A percentile compares a stretch with the other conserved stretches of the same genome.
Evolutionary conservation across 2,329 filamentous ascomycete genomes (phyloP).

Genomic region (Pyricularia sp.): DNA sequence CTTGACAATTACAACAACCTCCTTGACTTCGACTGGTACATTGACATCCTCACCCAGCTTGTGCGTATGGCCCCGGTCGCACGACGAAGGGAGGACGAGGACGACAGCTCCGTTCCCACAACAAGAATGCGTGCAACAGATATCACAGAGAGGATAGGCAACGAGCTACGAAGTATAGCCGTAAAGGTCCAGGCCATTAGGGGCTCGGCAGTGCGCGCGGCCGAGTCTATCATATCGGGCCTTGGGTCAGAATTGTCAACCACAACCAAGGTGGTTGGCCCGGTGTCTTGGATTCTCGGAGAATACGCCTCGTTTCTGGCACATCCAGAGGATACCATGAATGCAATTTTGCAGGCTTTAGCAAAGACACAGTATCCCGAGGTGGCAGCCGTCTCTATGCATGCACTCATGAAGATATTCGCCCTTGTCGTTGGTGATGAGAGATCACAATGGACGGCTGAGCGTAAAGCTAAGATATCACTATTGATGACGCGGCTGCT

Average conservation of each 20-base stretch:
- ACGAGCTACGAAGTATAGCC: conserved; percentile 80
- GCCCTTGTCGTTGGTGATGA: conserved; percentile 59
- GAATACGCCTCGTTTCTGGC: conserved; percentile 73
- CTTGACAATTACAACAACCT: conserved; percentile 80
- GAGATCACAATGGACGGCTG: conserved; percentile 57
- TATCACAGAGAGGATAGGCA: conserved; percentile 65
- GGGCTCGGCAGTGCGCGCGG: conserved; percentile 69
- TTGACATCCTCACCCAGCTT: conserved; percentile 79
- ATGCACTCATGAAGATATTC: conserved; percentile 81
- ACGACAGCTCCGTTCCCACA: conserved; percentile 20
- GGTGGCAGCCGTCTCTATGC: conserved; percentile 69
- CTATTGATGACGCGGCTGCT: conserved; percentile 75
- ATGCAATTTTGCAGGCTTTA: conserved; percentile 60
- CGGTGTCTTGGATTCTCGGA: conserved; percentile 77
- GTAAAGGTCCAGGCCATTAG: conserved; percentile 85
- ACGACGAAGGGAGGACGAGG: conserved; percentile 26
- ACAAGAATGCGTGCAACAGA: conserved; percentile 26
- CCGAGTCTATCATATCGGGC: conserved; percentile 63
- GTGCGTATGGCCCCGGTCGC: conserved; percentile 59
- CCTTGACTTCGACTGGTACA: conserved; percentile 94
- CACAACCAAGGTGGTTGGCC: conserved; percentile 54
- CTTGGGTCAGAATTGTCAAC: conserved; percentile 40
- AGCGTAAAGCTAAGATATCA: conserved; percentile 64
- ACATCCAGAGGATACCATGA: conserved; percentile 62
- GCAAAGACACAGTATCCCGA: conserved; percentile 48